Evolutionary conservation across 441 rosid species (phyloP).

Genomic region (Erysimum pusillum): DNA sequence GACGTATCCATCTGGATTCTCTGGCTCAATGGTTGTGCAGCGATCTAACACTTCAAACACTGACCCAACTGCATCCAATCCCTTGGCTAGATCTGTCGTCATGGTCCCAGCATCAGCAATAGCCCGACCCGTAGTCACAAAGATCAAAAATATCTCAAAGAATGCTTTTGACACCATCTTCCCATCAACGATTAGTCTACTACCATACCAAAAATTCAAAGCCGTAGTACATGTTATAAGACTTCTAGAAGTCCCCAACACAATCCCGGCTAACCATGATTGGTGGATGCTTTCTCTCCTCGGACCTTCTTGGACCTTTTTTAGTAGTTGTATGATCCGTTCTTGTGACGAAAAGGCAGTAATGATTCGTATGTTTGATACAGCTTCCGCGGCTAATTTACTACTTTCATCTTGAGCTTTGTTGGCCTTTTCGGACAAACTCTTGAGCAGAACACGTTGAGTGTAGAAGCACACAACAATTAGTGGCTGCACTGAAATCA

Average conservation of each 20-base stretch:
- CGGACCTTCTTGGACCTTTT: conserved; percentile 66
- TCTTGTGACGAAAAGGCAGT: conserved; percentile 79
- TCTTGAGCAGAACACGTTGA: conserved; percentile 58
- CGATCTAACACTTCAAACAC: conserved; percentile 72
- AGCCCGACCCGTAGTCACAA: conserved; percentile 70
- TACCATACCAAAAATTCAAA: conserved; percentile 78
- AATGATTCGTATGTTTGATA: conserved; percentile 69
- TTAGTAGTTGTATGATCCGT: conserved; percentile 64
- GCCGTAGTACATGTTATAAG: conserved; percentile 60
- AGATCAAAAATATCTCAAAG: conserved; percentile 69
- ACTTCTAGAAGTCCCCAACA: conserved; percentile 59
- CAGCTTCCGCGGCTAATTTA: conserved; percentile 77
- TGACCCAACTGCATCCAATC: conserved; percentile 59
- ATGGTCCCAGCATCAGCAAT: conserved; percentile 81
- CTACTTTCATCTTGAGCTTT: conserved; percentile 76
- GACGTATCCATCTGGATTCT: conserved; percentile 50
- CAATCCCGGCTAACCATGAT: conserved; percentile 68
- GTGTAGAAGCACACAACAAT: conserved; percentile 67
- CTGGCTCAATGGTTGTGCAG: conserved; percentile 62
- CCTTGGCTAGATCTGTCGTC: conserved; percentile 76
- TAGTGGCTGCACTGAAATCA: conserved; percentile 80
- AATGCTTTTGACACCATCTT: conserved; percentile 57
- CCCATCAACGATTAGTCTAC: conserved; percentile 62
- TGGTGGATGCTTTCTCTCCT: conserved; percentile 62
- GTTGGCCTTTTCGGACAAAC: conserved; percentile 63